Base-by-base conservation (phyloP, 2,329 filamentous ascomycete genomes). In the Sphaerulina populicola region DNA sequence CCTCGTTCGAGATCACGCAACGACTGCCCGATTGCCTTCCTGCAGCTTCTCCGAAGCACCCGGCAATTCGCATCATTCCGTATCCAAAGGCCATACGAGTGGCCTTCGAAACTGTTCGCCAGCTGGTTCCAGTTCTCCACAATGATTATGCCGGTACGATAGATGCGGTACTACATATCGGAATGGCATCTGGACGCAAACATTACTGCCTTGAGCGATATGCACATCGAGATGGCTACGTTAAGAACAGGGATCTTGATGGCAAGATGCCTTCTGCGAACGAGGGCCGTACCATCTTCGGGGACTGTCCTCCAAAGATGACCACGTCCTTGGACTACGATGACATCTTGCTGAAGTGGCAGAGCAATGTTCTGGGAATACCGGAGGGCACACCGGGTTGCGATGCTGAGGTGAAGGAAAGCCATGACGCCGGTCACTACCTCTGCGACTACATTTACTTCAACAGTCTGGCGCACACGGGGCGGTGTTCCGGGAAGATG, bases 1-100 rank as follows among this genome's bases (percentile, higher is more conserved):
- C 88, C 7, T 88, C 88, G 2, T 90, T 81, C 77, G 79, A 90
- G 64, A 90, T 94, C 64, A 81, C 85, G 44, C 76, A 74, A 23
- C 74, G 72, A 15, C 78, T 94, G n/a, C 83, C 87, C 3, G 68
- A 77, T 2, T 77, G 78, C 59, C 77, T 90, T 4, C 78, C 81
- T 29, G 35, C 54, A 46, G 53, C 54, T 43, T 37, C 56, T 18
- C 18, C 2, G n/a, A 61, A 57, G 49, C 64, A 59, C 60, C 64
- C 61, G 45, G 72, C 74, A 8, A 79, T 88, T 49, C 78, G 77
- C 57, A 78, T 89, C 56, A 68, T 83, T 46, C 73, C 80, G 21
- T 81, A 88, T 62, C 79, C 82, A 0, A 71, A 77, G 38, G 77
- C 86, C 0, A 75, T 94, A 39, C 80, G 78, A 29, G 86, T 91